Base-by-base conservation (phyloP, 2,329 filamentous ascomycete species). In the Coniochaeta ligniaria region DNA sequence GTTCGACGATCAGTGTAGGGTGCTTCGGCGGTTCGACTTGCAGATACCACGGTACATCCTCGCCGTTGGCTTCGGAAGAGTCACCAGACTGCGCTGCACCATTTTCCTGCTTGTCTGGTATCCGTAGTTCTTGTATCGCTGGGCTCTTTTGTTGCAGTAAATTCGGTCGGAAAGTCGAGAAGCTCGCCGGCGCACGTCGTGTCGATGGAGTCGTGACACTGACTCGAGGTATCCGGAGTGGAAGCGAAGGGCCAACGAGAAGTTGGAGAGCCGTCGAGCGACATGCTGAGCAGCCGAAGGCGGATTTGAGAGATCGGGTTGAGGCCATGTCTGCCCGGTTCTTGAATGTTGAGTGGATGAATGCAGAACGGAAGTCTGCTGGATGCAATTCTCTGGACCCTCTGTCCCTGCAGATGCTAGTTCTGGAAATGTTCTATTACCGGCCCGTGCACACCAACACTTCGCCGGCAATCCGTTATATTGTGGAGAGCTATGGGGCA, bases 21-120 rank as follows among this genome's bases (percentile, higher is more conserved):
- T 84, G 81, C 36, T 76, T 74, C 1, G 83, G 82, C 1, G 82
- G 76, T 47, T 91, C 83, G 65, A 90, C 86, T 70, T 95, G 87
- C 31, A 96, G 85, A 73, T 97, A 98, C 95, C 95, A 98, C 60
- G 74, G 77, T 4, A 74, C 68, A 8, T 72, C 66, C 6, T 71
- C 60, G 16, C 56, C 41, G 14, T 20, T 36, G 22, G 61, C 22
- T 17, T 60, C 59, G 16, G 60, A 28, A 5, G 47, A 45, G 43
- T 47, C 16, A 20, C 38, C 38, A n/a, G 16, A n/a, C 33, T 60
- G 24, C 22, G 57, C 12, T 4, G 35, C n/a, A 4, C 50, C 45
- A 14, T 62, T 31, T n/a, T 60, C 22, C 12, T n/a, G 14, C 43
- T 63, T 59, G 16, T 62, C 22, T 17, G 0, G 50, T 59, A 28